Base-by-base conservation (phyloP, 768 basidiomycete genomes). In the Strobilomyces dryophilus region DNA sequence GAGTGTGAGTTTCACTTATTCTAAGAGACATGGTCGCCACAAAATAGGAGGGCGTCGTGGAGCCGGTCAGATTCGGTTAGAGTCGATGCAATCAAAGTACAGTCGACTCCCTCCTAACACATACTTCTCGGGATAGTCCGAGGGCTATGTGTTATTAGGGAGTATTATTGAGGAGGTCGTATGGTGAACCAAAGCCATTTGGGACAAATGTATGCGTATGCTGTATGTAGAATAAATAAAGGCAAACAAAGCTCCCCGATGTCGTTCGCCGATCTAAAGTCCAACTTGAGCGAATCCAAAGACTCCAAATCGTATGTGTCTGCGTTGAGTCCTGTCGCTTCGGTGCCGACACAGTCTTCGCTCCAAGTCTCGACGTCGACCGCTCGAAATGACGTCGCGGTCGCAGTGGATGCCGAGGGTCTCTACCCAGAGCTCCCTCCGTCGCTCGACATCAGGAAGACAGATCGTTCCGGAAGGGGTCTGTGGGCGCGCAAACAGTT, bases 401-500 rank as follows among this genome's bases (percentile, higher is more conserved):
- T 32, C 14, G n/a, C 4, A 17, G 18, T 46, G 7, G 44, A 65
- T 26, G 52, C 47, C 14, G 35, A 48, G 7, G 49, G 46, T 14
- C 53, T 66, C 15, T 66, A 70, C 52, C 52, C 54, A 8, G 56
- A 60, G 15, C 52, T 81, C n/a, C 79, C 82, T 1, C n/a, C 61
- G 7, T 62, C 56, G 2, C 51, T 83, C 24, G 75, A 76, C 51
- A 66, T 79, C 32, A 67, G 74, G 29, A 62, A 54, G 6, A 71
- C 74, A 5, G 45, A 54, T 1, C 41, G 45, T n/a, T 65, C 65
- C 1, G 82, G 82, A 1, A 72, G 80, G 59, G 77, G 79, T 0
- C 35, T 83, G 14, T 81, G 75, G 71, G 49, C 77, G 5, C 76
- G 65, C 51, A 47, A 63, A 32, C 17, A 49, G 11, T 54, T 73